Conservation (phyloP, 108 stramenopile genomes). For the Skeletonema tropicum region DNA sequence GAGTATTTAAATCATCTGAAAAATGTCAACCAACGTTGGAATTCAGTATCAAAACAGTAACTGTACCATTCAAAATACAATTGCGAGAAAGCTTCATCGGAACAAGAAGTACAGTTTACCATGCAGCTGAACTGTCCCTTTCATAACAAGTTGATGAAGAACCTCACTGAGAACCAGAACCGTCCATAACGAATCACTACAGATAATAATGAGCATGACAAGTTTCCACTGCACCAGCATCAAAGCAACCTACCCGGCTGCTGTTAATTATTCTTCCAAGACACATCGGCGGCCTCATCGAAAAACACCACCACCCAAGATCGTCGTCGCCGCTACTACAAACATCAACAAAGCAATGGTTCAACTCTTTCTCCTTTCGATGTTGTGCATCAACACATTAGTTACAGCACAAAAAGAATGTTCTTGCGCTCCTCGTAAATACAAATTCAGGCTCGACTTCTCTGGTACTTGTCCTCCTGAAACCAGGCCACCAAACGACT, state of each 20-base stretch:
- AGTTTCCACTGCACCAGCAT: not conserved
- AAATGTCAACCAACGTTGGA: not conserved
- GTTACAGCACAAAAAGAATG: conserved; percentile 20
- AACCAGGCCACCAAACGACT: conserved; percentile 44
- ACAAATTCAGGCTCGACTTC: conserved; percentile 37
- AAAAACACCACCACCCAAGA: not conserved
- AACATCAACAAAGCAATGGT: not conserved
- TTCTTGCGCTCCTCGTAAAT: conserved; percentile 46
- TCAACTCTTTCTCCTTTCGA: not conserved
- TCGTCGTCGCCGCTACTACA: not conserved
- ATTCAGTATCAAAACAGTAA: not conserved
- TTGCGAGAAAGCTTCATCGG: not conserved
- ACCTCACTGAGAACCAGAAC: no score
- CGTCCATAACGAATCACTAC: not conserved
- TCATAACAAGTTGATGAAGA: no score
- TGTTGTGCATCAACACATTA: not conserved
- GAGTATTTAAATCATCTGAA: not conserved
- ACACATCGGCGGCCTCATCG: not conserved
- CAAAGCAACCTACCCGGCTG: not conserved
- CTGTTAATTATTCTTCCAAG: not conserved
- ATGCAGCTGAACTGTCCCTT: no score
- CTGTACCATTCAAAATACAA: not conserved
- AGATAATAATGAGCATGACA: not conserved
- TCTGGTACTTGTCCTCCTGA: conserved; percentile 29
- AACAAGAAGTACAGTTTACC: no score